These are phyloP conservation scores for Cylindrodendrum hubeiense DNA, from an alignment of 2,329 filamentous ascomycete genomes.

Conservation along the genomic window DNA sequence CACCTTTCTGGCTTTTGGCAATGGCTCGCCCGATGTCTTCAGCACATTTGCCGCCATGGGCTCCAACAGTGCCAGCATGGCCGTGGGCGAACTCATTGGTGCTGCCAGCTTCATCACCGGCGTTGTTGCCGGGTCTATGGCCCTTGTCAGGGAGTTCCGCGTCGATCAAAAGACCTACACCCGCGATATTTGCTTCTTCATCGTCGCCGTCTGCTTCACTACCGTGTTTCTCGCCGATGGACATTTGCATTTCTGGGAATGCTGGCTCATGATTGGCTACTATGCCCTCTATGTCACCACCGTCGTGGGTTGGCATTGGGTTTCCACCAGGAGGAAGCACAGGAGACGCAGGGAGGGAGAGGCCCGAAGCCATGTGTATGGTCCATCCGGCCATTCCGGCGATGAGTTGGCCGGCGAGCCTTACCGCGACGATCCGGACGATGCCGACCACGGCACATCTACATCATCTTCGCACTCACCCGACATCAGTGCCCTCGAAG, in stretches of 20 bases:
- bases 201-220: conserved; percentile 86
- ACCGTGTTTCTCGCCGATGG: conserved; percentile 91
- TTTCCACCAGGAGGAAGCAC: conserved; percentile 71
- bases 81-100: conserved; percentile 93
- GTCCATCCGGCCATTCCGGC: conserved; percentile 60
- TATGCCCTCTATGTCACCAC: conserved; percentile 91
- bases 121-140: conserved; percentile 97
- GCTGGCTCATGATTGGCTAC: conserved; percentile 88
- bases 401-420: conserved; percentile 68
- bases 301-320: conserved; percentile 95
- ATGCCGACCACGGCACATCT: conserved; percentile 39
- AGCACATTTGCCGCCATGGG: conserved; percentile 98
- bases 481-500: conserved; percentile 60
- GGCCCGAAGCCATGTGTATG: conserved; percentile 80
- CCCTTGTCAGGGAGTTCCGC: conserved; percentile 92
- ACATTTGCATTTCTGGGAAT: conserved; percentile 88
- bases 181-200: conserved; percentile 92
- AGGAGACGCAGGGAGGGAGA: conserved; percentile 75
- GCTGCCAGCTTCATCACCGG: conserved; percentile 96
- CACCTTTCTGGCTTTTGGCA: conserved; percentile 96
- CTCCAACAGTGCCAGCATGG: conserved; percentile 96
- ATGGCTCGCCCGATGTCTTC: conserved; percentile 98
- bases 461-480: conserved; percentile 30
- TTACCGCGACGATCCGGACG: conserved; percentile 72
- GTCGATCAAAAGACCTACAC: conserved; percentile 92